Evolutionary conservation across 257 asterid species (phyloP).

Genomic region (Capsicum pubescens): DNA sequence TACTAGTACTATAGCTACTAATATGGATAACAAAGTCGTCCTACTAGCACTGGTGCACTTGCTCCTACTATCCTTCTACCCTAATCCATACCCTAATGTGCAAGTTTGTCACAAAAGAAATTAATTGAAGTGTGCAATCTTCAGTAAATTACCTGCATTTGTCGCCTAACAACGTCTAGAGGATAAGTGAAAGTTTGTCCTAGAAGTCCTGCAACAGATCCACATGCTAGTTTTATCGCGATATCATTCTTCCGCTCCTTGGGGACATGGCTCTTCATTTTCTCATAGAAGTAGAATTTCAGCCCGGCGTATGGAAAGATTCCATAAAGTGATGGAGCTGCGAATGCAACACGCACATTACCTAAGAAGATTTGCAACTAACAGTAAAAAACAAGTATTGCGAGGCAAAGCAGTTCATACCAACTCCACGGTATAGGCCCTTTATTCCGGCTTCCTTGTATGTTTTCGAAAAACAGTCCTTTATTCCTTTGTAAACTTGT

Average conservation of each 20-base stretch:
- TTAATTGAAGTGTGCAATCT: not conserved
- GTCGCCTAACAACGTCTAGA: slow-evolving; percentile 88
- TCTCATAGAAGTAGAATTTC: slow-evolving; percentile 91
- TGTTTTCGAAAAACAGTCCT: slow-evolving; percentile 84
- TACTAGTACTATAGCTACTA: too few relatives aligned
- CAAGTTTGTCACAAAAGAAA: not conserved
- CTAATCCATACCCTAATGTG: not conserved
- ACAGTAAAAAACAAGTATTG: not conserved
- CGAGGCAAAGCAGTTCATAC: slow-evolving; percentile 46
- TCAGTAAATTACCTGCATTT: slow-evolving; percentile 82
- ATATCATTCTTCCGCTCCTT: slow-evolving; percentile 72
- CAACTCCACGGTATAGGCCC: slow-evolving; percentile 93
- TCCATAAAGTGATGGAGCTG: slow-evolving; percentile 95
- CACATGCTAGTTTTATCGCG: slow-evolving; percentile 81
- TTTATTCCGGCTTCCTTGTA: slow-evolving; percentile 75
- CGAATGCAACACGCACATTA: slow-evolving; percentile 21
- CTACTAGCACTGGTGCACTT: too few relatives aligned
- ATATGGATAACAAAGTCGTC: too few relatives aligned
- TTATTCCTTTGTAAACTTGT: slow-evolving; percentile 70
- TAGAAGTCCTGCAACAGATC: slow-evolving; percentile 88
- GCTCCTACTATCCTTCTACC: too few relatives aligned
- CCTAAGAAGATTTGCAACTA: slow-evolving; percentile 23
- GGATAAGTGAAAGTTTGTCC: slow-evolving; percentile 98
- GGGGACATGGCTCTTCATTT: slow-evolving; percentile 86
- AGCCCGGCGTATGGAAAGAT: slow-evolving; percentile 94